Base-by-base conservation (phyloP, 2,329 filamentous ascomycete genomes). In the Fusarium burgessii region DNA sequence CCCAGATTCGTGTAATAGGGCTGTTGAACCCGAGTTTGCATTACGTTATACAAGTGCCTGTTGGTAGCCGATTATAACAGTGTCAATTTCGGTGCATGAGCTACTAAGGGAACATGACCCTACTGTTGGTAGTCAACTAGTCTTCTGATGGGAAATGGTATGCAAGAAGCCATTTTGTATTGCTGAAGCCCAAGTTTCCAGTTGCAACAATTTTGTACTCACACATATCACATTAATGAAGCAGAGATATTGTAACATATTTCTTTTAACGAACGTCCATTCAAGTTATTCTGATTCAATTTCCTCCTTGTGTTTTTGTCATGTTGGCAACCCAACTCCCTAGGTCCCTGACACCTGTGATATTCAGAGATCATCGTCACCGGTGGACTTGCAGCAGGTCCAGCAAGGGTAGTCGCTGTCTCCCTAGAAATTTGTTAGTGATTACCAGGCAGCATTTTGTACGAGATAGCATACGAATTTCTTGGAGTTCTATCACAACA, bases 381-480 rank as follows among this genome's bases (percentile, higher is more conserved):
- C 25, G 9, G 41, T 20, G 1, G 18, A 12, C 42, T 52, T 60
- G 40, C 70, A 72, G 40, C 70, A 72, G 8, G 60, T 70, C 70
- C 70, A 72, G 61, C 70, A 72, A 11, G 40, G 29, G 6, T 35
- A 25, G 5, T 35, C 38, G 3, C 1, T 7, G 0, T 42, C 40
- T 17, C 70, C 70, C 70, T 72, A 29, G 9, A 23, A 11, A 0
- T 6, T 25, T 15, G 29, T 70, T 10, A 69, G 66, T 7, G 7
- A 7, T n/a, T 6, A 7, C 1, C 0, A 10, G 10, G 5, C n/a
- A 5, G 7, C 10, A 11, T 29, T 14, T 11, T 13, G 6, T 18
- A 2, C 9, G 2, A 1, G 6, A 2, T 1, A 11, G 0, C 17
- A 6, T 62, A 67, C 68, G 17, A 62, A 15, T 14, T 72, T 72